Base-by-base conservation (phyloP, 129 eudicot species). In the Kitagawia praeruptora region DNA sequence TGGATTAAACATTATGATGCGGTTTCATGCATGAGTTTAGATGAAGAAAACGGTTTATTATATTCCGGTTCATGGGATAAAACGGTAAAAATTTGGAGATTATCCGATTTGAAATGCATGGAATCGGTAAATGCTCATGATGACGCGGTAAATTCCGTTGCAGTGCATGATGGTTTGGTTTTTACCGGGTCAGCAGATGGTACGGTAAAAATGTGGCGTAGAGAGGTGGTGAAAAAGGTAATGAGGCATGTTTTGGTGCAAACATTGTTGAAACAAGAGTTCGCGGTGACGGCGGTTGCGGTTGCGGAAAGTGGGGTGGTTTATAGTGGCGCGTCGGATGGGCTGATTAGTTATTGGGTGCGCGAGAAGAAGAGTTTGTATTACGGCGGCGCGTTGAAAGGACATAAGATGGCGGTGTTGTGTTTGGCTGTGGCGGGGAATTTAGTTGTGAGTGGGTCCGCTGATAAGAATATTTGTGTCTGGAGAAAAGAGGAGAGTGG, bases 51-150 rank as follows among this genome's bases (percentile, higher is more conserved):
- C 31, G 97, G 96, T 56, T 41, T 94, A 44, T 42, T 94, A 10
- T 94, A 94, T 51, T 94, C 98, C 2, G 97, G 97, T 21, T 94
- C 98, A 0, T 94, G 98, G 98, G 98, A 94, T 75, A 94, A 88
- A 70, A 88, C 97, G 1, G 64, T 91, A 3, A 94, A 94, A 64
- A 97, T 94, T 3, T 94, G 98, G 98, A 80, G 98, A 23, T 58
- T 94, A 12, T 85, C 96, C 2, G 98, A 94, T 83, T 90, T 88
- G 4, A 91, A 89, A 34, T 94, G 98, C 77, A 58, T 94, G 77
- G 97, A 94, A 53, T 89, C 97, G 6, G 81, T 94, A 27, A 66
- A 10, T 4, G 97, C 97, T 0, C 98, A 94, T 67, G 93, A 91
- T 14, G 98, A 94, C 75, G 97, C 98, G 12, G 77, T 94, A 10